Base-by-base conservation (phyloP, 1,139 yeast species). In the Zygosaccharomyces pseudobailii region DNA sequence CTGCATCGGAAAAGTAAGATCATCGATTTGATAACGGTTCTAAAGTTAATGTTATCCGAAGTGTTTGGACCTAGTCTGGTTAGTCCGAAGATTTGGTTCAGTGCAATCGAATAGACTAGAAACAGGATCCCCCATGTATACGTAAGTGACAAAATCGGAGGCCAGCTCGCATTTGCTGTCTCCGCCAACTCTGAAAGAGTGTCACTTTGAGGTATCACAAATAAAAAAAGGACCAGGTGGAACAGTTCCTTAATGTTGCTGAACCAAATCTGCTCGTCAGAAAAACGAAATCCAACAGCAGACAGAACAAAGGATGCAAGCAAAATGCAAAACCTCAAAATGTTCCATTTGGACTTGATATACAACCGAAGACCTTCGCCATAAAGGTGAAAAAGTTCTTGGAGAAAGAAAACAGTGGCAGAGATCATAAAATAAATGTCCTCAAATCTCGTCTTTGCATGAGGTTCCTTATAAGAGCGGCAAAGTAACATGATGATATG, bases 61-160 rank as follows among this genome's bases (percentile, higher is more conserved):
- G 95, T 87, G 58, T 86, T 80, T 0, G 82, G 76, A 0, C 97
- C 97, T 6, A 86, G 63, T 58, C 82, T 80, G 0, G 97, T 88
- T 45, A 88, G 67, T 0, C 98, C 97, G 69, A 92, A 92, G 27
- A 88, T 79, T 66, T 92, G 97, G 61, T 89, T 92, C 71, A 89
- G 68, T 0, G 97, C 97, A 67, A 92, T 88, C 2, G 96, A 96
- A 71, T 79, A 92, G 1, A 87, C 89, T 59, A 92, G 65, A 61
- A 86, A 92, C 49, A 90, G 67, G 34, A 88, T 82, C 23, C 80
- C 73, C 97, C 97, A 92, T 0, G 97, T 88, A 58, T 84, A 82
- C 21, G 86, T 67, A 58, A 92, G 73, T 21, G 94, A 80, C 3
- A 81, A 58, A 44, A 92, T 72, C 0, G 88, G 76, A 0, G 92